Evolutionary conservation across 2,329 filamentous ascomycete genomes (phyloP), one percentile per base, ranked within the genome.

Genomic region (Davidsoniella australis): DNA sequence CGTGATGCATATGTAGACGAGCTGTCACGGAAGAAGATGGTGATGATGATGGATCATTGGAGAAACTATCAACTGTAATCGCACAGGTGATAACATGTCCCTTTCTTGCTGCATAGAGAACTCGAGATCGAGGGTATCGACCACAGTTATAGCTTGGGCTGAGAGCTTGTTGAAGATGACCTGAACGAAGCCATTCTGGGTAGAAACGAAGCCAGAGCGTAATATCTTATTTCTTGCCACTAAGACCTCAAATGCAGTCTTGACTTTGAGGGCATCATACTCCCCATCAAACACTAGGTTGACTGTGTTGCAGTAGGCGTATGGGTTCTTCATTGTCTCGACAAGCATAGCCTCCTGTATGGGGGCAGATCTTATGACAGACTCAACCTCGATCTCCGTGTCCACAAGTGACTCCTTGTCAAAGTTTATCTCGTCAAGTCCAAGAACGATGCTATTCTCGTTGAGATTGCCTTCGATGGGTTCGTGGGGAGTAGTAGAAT

Each of bases 261-360:
- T 53, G 0, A 60, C 41, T 33, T 33, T 33, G 29, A 33, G 7
- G 2, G 4, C 29, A 12, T 33, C 29, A 12, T 9, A 33, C 29
- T 33, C 29, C 12, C 29, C 29, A 0, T 68, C 60, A 9, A 83
- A 63, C n/a, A 74, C 66, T 1, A 93, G 60, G 56, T 82, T 73
- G 9, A 91, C 66, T 67, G 79, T 80, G 56, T 94, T 95, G 63
- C 81, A 83, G 59, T 95, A 94, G 6, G 79, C 70, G 43, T 63
- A 64, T 2, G 68, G 55, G 53, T 79, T 68, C 16, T 66, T 68
- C 2, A 69, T 62, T 0, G 85, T 88, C 63, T 94, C 85, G 0
- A 75, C 69, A 14, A 94, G 68, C 85, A 94, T 93, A 1, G 85
- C 79, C 16, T 72, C 66, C 57, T 95, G 88, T 8, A 91, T 68